These are phyloP conservation scores for Digitaria exilis DNA, from an alignment of 202 grass and related monocot genomes.

Conservation along the genomic window DNA sequence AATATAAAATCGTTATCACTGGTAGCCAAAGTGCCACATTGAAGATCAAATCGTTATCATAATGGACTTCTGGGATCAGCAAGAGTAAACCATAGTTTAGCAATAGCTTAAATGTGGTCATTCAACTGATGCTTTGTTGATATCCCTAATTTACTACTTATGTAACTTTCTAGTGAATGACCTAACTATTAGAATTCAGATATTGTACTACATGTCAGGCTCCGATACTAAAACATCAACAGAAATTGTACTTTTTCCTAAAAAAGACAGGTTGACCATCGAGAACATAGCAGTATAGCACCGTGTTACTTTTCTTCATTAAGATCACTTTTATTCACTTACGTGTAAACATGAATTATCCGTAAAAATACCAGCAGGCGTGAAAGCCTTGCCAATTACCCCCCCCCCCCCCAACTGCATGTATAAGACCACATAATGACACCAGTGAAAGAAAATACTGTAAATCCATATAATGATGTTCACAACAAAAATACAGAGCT, in stretches of 20 bases:
- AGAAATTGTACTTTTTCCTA: neutral
- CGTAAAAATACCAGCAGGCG: conserved; percentile 3
- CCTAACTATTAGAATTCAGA: neutral
- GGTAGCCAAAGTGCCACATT: neutral
- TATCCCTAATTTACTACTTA: neutral
- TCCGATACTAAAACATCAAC: neutral
- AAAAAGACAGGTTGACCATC: neutral
- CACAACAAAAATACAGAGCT: neutral
- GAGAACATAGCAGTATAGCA: neutral
- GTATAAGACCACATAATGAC: neutral
- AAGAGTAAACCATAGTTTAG: neutral
- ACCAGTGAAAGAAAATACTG: neutral
- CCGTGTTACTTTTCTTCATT: neutral
- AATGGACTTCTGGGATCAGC: neutral
- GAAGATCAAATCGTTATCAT: neutral
- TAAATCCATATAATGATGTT: neutral
- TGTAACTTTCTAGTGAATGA: neutral
- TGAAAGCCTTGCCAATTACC: neutral
- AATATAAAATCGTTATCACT: neutral
- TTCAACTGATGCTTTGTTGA: neutral
- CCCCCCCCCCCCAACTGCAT: too few relatives aligned
- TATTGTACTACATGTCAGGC: neutral
- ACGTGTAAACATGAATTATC: neutral
- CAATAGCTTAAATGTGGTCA: neutral
- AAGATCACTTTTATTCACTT: neutral